Conservation (phyloP, 208 protist genomes). For the Leishmania mexicana region DNA sequence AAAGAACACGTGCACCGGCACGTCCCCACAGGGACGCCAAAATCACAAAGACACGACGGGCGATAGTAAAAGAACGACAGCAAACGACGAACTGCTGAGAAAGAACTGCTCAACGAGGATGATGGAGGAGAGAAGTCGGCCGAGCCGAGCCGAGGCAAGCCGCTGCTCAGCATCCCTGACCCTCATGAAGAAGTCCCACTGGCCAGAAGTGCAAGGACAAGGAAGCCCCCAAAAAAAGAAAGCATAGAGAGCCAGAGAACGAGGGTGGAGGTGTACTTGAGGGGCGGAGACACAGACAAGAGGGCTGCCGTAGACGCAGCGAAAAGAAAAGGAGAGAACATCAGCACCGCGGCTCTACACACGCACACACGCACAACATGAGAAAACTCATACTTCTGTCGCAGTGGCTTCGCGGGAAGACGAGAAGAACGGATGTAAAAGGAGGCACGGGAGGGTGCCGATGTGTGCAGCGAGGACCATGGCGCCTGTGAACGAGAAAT, state of each 20-base stretch:
- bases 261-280: not conserved
- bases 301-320: not conserved
- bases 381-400: not conserved
- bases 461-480: not conserved
- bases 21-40: not conserved
- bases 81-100: not conserved
- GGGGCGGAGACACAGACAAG: not conserved
- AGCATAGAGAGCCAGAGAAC: not conserved
- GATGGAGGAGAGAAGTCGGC: not conserved
- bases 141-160: not conserved
- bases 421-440: not conserved
- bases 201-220: not conserved
- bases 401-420: not conserved
- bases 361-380: not conserved
- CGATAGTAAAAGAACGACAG: not conserved
- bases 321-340: not conserved
- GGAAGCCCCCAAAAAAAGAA: not conserved
- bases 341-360: not conserved
- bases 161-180: not conserved
- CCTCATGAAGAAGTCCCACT: not conserved
- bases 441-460: too few relatives aligned
- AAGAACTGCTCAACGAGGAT: not conserved
- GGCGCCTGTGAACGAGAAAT: not conserved
- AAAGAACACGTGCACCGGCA: not conserved
- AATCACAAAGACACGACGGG: slow-evolving; percentile 12